Conservation (phyloP, 1,284 basidiomycete species). For the Amylostereum chailletii region DNA sequence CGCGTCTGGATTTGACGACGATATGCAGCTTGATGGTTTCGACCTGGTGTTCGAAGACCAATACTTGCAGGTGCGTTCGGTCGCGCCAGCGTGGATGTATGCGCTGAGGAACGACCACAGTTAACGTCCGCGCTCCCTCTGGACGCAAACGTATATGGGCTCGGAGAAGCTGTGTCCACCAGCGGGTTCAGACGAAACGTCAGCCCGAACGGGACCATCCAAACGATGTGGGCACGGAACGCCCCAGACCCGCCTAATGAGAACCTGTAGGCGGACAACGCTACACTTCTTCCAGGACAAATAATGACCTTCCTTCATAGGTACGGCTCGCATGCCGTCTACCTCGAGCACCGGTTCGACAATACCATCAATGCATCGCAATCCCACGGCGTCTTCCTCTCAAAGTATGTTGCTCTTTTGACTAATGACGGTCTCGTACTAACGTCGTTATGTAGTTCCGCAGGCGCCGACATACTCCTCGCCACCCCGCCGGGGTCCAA, state of each 20-base stretch:
- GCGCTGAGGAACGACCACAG: slow-evolving; percentile 25
- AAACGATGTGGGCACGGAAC: slow-evolving; percentile 67
- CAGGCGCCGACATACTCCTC: slow-evolving; percentile 61
- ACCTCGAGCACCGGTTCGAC: slow-evolving; percentile 57
- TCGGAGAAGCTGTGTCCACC: slow-evolving; percentile 65
- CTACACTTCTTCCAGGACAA: slow-evolving; percentile 5
- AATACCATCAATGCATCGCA: slow-evolving; percentile 36
- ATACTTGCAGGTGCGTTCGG: slow-evolving; percentile 40
- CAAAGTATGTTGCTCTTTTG: slow-evolving; percentile 32
- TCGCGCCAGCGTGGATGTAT: not conserved
- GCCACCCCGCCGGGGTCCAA: slow-evolving; percentile 41
- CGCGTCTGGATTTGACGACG: slow-evolving; percentile 31
- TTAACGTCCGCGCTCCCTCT: slow-evolving; percentile 55
- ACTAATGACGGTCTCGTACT: not conserved
- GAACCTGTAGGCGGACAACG: slow-evolving; percentile 40
- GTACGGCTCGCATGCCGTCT: slow-evolving; percentile 66
- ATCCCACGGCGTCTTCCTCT: slow-evolving; percentile 66
- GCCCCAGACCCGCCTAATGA: slow-evolving; percentile 47
- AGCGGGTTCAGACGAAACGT: slow-evolving; percentile 61
- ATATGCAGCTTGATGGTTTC: slow-evolving; percentile 47
- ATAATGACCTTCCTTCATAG: slow-evolving; percentile 20
- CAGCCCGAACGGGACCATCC: slow-evolving; percentile 48
- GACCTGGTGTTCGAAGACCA: slow-evolving; percentile 73
- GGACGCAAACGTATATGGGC: slow-evolving; percentile 67
- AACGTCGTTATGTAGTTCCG: slow-evolving; percentile 23